Percentiles rank a stretch among this genome's conserved stretches.
Evolutionary conservation across 345 rosid species (phyloP).

Genomic region (Arabidopsis suecica): DNA sequence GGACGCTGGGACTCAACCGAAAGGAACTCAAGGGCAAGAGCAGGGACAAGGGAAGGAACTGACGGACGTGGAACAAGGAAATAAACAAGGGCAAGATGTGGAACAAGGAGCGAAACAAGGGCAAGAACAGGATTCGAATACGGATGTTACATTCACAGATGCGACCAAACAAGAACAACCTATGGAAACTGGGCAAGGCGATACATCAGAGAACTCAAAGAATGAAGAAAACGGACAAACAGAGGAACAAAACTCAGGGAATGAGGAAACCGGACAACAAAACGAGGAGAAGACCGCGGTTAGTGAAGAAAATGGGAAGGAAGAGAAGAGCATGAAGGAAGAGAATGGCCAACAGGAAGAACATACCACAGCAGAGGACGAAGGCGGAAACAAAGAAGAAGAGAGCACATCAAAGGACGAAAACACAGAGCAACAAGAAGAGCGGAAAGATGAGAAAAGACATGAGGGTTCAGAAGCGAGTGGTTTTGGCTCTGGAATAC

Average conservation of each 20-base stretch:
- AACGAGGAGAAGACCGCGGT: conserved; percentile 19
- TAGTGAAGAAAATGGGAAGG: conserved; percentile 33
- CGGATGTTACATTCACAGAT: conserved; percentile 39
- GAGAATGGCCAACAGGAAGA: conserved; percentile 43
- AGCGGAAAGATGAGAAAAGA: conserved; percentile 31
- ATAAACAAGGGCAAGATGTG: conserved; percentile 42
- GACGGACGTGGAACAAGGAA: conserved; percentile 51
- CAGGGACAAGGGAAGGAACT: conserved; percentile 42
- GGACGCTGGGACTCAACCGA: conserved; percentile 52
- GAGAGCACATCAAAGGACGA: conserved; percentile 24
- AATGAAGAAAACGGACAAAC: conserved; percentile 29
- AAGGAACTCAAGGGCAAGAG: conserved; percentile 40
- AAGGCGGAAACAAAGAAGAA: conserved; percentile 39
- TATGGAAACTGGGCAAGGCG: conserved; percentile 35
- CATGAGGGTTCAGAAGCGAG: conserved; percentile 30
- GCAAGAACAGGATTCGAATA: conserved; percentile 12
- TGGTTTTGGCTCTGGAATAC: conserved; percentile 59
- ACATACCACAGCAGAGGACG: conserved; percentile 30
- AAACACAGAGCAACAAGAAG: conserved; percentile 40
- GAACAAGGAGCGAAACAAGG: conserved; percentile 46
- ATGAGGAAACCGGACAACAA: conserved; percentile 38
- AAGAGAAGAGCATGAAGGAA: conserved; percentile 25
- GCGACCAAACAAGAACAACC: conserved; percentile 45
- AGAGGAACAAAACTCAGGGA: conserved; percentile 37
- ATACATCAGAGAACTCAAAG: conserved; percentile 37